Base-by-base conservation (phyloP, 306 rosid genomes). In the Vigna angularis region DNA sequence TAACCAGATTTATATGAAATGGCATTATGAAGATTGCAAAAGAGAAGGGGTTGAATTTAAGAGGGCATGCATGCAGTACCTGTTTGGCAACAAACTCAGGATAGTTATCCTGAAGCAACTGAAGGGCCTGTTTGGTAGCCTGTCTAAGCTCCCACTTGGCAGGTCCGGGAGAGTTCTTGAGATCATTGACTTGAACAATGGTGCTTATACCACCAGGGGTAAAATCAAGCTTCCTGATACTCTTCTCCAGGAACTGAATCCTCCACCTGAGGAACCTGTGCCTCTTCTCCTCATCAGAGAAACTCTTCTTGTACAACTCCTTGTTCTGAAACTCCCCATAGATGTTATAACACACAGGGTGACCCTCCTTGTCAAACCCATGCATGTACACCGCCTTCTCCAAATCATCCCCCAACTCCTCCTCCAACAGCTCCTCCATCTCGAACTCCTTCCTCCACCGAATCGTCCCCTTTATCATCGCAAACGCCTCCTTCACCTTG, bases 31-130 rank as follows among this genome's bases (percentile, higher is more conserved):
- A 2, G 57, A 17, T 7, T 18, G 61, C 4, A 7, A 55, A 20
- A 20, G 4, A 55, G 22, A 55, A 55, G 9, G 16, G 16, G 28
- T 48, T 53, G 58, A 53, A 65, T 3, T 38, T 1, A 42, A 42
- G 32, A 66, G 51, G 7, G 44, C 36, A 57, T 6, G 13, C 2
- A 40, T 42, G 47, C 47, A 42, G 70, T 79, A 90, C 95, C 91
- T 88, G 93, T 86, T 87, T 92, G 83, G 92, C 93, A 10, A 89
- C 96, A 59, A 92, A 89, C 74, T 92, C 96, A 17, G 93, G 96
- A 38, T 92, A 92, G 20, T 89, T 85, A 45, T 92, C 93, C 69
- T 90, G 96, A 32, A 89, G 91, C 72, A 92, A 50, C 3, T 88
- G 88, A 6, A 92, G 86, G 44, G 89, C 96, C 44, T 92, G 93